A percentile compares a stretch with the other conserved stretches of the same genome.
phyloP scores from a whole-genome alignment of 768 basidiomycete genomes.

The Grammothele lineata region DNA sequence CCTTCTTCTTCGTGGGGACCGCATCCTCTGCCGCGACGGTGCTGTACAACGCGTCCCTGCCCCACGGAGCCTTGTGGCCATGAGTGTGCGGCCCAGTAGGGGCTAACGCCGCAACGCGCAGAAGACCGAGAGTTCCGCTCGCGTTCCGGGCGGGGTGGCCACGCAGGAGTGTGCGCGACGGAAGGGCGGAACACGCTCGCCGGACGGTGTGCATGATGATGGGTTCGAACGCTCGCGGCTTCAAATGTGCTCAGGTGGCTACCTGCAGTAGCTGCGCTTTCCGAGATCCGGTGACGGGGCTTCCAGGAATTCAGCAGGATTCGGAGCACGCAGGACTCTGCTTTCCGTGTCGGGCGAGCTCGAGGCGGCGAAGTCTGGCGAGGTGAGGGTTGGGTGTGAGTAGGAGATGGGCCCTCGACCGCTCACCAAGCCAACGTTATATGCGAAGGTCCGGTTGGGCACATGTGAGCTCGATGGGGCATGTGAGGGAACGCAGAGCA shows the following conservation, averaged over 20 bases:
- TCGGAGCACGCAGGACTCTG: too few species aligned
- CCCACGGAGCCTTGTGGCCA: not conserved
- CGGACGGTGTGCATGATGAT: conserved; percentile 9
- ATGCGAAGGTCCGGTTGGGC: too few species aligned
- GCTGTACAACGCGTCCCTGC: conserved; percentile 12
- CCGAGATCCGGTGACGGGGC: too few species aligned
- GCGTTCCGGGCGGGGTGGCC: conserved; percentile 10
- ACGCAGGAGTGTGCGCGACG: conserved; percentile 11
- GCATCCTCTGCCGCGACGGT: conserved; percentile 20
- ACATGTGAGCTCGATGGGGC: conserved; percentile 3
- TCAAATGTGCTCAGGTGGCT: too few species aligned
- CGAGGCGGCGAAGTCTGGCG: too few species aligned
- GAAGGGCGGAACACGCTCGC: conserved; percentile 6
- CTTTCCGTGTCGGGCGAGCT: too few species aligned
- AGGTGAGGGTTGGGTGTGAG: too few species aligned
- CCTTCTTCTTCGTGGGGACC: conserved; percentile 45
- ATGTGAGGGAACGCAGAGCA: conserved; percentile 12
- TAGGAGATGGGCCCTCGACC: too few species aligned
- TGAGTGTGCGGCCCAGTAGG: not conserved
- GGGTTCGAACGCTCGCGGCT: not conserved
- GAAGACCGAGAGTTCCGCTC: conserved; percentile 14
- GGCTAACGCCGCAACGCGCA: not conserved
- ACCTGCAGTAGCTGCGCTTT: too few species aligned
- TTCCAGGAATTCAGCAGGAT: too few species aligned
- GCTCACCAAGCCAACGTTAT: too few species aligned